These are phyloP conservation scores for Ramalina intermedia DNA, from an alignment of 495 filamentous ascomycete species.

Conservation along the genomic window DNA sequence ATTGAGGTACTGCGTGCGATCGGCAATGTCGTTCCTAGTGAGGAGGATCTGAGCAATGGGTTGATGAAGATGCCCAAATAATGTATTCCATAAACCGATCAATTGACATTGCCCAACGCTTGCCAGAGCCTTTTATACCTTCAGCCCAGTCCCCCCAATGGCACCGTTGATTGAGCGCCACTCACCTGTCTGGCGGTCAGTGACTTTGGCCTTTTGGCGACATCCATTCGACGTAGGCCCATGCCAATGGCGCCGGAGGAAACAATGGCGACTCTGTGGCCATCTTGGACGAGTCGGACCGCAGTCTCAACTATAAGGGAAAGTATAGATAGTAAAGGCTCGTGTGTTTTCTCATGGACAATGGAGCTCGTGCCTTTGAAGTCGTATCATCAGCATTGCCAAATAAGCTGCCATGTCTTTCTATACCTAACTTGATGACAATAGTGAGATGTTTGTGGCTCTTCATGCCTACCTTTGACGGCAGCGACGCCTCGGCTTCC, in stretches of 20 bases:
- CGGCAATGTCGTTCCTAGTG: slow-evolving; percentile 93
- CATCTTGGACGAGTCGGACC: slow-evolving; percentile 70
- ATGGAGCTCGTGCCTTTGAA: slow-evolving; percentile 84
- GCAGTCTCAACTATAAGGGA: slow-evolving; percentile 87
- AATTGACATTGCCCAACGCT: slow-evolving; percentile 92
- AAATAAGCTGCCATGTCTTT: slow-evolving; percentile 2
- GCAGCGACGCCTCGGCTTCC: too few relatives aligned
- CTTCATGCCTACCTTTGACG: slow-evolving; percentile 23
- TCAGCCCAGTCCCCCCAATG: background rate
- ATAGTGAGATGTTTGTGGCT: slow-evolving; percentile 44
- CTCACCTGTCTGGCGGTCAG: slow-evolving; percentile 66
- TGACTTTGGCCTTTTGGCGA: slow-evolving; percentile 78
- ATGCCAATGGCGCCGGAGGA: slow-evolving; percentile 95
- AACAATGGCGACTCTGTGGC: slow-evolving; percentile 85
- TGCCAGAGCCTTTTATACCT: slow-evolving; percentile 57
- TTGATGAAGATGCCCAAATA: slow-evolving; percentile 75
- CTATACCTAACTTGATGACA: slow-evolving; percentile 86
- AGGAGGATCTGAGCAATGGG: slow-evolving; percentile 89
- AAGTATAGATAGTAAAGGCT: slow-evolving; percentile 84
- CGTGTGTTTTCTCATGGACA: slow-evolving; percentile 91
- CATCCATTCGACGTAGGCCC: slow-evolving; percentile 74
- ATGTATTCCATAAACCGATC: slow-evolving; percentile 87
- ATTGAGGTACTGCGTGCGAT: slow-evolving; percentile 90
- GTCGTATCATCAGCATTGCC: background rate
- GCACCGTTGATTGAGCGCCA: background rate